Base-by-base conservation (phyloP, 768 basidiomycete species). In the Lactarius trivialis region DNA sequence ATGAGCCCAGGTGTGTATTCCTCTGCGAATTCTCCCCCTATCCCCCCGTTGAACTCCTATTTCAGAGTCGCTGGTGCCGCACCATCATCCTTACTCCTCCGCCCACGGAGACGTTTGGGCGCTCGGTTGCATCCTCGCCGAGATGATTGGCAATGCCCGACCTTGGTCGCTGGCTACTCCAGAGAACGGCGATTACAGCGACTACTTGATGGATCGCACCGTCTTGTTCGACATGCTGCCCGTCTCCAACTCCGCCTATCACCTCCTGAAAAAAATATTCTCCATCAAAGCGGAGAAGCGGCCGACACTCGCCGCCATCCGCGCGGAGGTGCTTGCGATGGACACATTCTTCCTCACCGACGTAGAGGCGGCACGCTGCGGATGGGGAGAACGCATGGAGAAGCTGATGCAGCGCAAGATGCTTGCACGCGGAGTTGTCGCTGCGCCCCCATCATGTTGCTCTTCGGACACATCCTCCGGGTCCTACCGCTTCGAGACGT, bases 341-440 rank as follows among this genome's bases (percentile, higher is more conserved):
- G 78, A 82, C 34, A 80, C 81, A 4, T 87, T 92, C 76, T 87
- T 82, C 70, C 76, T 82, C 76, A 74, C 76, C 30, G 77, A 81
- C 26, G 75, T 76, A 41, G 82, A 84, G 66, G 56, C 51, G 0
- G 26, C 9, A 5, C 14, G 7, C 1, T 57, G 21, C 5, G 61
- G 61, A n/a, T 62, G 61, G 61, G 15, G 5, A 14, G 50, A 52
- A 2, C 51, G 61, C 4, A 3, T 58, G 3, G 43, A 45, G 32
- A 30, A 57, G 26, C 50, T 39, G 24, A 9, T 41, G 36, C 3
- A 4, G 24, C 21, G 36, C 24, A 63, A 63, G 32, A 21, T 54
- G 30, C 36, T 3, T 1, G 37, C 30, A 17, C 1, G 52, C 15
- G 36, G 33, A 15, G 24, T n/a, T n/a, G n/a, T 8, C 9, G 0